phyloP scores from a whole-genome alignment of 2,329 filamentous ascomycete species.

The Exophiala bonariae region DNA sequence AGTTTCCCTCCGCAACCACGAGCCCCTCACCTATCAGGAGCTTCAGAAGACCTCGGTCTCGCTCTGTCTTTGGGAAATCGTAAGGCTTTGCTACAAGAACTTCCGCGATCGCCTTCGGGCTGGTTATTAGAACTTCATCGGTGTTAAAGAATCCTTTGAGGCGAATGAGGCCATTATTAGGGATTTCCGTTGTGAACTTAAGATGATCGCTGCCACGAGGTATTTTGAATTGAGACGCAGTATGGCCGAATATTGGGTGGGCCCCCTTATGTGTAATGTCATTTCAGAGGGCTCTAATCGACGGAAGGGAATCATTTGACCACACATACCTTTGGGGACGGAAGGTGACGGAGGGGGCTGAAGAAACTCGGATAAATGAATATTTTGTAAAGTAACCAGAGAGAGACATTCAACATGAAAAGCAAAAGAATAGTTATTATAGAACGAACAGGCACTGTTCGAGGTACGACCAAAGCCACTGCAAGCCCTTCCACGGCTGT shows the following conservation, averaged over 20 bases:
- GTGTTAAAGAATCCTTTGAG: slow-evolving; percentile 63
- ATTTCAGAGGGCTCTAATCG: too few relatives aligned
- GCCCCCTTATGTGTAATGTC: too few relatives aligned
- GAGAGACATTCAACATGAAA: slow-evolving; percentile 15
- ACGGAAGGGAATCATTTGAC: background rate
- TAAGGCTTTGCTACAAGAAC: slow-evolving; percentile 68
- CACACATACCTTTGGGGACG: slow-evolving; percentile 47
- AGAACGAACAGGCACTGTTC: background rate
- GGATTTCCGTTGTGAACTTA: slow-evolving; percentile 57
- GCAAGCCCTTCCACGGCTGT: background rate
- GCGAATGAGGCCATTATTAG: slow-evolving; percentile 69
- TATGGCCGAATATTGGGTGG: slow-evolving; percentile 45
- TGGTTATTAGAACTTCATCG: slow-evolving; percentile 61
- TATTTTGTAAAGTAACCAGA: slow-evolving; percentile 34
- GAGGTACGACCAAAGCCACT: slow-evolving; percentile 3
- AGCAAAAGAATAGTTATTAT: background rate
- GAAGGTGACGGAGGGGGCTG: slow-evolving; percentile 58
- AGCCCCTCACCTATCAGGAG: slow-evolving; percentile 42
- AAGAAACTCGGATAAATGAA: slow-evolving; percentile 59
- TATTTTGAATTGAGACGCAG: slow-evolving; percentile 33
- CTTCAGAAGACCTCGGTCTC: slow-evolving; percentile 42
- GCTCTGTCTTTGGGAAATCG: slow-evolving; percentile 64
- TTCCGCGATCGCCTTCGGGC: slow-evolving; percentile 65
- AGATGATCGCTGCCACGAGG: slow-evolving; percentile 38
- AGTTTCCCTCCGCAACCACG: slow-evolving; percentile 82